Base-by-base conservation (phyloP, 108 stramenopile genomes). In the Chaetoceros muelleri region DNA sequence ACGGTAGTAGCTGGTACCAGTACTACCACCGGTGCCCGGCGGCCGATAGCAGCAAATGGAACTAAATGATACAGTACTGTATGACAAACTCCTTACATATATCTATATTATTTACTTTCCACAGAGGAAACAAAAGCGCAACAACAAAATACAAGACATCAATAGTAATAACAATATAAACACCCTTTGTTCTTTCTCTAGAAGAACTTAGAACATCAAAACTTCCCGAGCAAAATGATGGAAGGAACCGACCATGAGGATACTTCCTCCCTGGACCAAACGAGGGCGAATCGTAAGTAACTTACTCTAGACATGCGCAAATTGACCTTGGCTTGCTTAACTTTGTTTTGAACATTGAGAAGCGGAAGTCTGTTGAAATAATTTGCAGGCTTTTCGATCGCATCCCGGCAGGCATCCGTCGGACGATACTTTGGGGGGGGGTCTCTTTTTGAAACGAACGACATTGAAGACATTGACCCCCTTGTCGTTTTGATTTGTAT, bases 181-280 rank as follows among this genome's bases (percentile, higher is more conserved):
- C n/a, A n/a, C n/a, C n/a, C n/a, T n/a, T n/a, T n/a, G n/a, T n/a
- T n/a, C n/a, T n/a, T n/a, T n/a, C n/a, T n/a, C n/a, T n/a, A n/a
- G n/a, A n/a, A n/a, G n/a, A n/a, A n/a, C n/a, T n/a, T n/a, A n/a
- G n/a, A n/a, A n/a, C n/a, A n/a, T n/a, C n/a, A n/a, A n/a, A n/a
- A n/a, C n/a, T n/a, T n/a, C n/a, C n/a, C n/a, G n/a, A n/a, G n/a
- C 60, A 78, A 53, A 53, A 78, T 78, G 77, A 78, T 78, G 77
- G 73, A 78, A 74, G 77, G 67, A 71, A 66, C 62, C 30, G 63
- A 70, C 51, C 60, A 66, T 54, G 52, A 60, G 17, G 72, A 71
- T 3, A 52, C 61, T 19, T 55, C 62, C n/a, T 69, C 71, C n/a
- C 61, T 76, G 28, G 69, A 78, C 22, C 58, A 62, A 22, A 58